Evolutionary conservation across 129 eudicot genomes (phyloP).

Genomic region (Arctium lappa): DNA sequence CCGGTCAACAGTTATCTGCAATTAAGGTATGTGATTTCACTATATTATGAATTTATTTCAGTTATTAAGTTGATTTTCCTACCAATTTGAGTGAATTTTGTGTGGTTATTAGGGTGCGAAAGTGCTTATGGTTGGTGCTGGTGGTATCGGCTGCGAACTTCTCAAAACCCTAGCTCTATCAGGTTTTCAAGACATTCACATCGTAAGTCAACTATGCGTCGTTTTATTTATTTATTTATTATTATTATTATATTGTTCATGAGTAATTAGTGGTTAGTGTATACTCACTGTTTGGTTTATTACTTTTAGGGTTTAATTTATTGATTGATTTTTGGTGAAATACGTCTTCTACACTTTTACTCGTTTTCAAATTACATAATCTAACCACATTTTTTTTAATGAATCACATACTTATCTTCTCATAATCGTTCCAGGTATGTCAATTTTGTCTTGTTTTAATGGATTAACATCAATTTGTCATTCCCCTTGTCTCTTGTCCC

Average conservation of each 20-base stretch:
- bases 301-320: conserved; percentile 33
- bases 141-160: conserved; percentile 97
- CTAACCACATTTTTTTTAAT: background rate
- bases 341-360: background rate
- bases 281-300: conserved; percentile 9
- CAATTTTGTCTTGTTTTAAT: background rate
- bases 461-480: background rate
- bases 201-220: conserved; percentile 48
- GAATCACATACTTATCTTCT: background rate
- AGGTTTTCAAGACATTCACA: conserved; percentile 83
- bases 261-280: background rate
- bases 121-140: conserved; percentile 98
- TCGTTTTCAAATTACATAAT: background rate
- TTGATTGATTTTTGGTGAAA: conserved; percentile 1
- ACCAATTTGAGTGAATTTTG: background rate
- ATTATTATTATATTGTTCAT: background rate
- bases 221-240: background rate
- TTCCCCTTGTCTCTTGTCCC: background rate
- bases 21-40: conserved; percentile 46
- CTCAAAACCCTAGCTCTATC: conserved; percentile 97
- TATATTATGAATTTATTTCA: background rate
- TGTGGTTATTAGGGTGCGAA: conserved; percentile 52
- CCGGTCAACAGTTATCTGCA: conserved; percentile 49
- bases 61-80: background rate
- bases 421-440: background rate